Percentiles rank a stretch among this genome's conserved stretches.
Conservation (phyloP, 257 asterid species). For the Linderniella brevidens region DNA sequence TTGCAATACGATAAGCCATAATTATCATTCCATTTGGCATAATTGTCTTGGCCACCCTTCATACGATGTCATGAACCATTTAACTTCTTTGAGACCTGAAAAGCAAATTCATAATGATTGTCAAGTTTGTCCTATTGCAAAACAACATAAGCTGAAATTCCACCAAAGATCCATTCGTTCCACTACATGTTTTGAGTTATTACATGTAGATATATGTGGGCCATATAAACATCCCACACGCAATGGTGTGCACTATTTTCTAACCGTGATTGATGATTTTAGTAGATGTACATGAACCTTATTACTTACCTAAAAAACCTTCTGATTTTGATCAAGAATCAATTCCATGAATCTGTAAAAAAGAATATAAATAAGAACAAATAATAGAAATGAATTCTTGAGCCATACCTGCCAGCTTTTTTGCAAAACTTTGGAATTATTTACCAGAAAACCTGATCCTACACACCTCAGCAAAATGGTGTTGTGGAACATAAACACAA, state of each 20-base stretch:
- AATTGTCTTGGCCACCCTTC: too few relatives aligned
- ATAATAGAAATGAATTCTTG: neutral
- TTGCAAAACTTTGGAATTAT: neutral
- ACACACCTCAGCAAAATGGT: neutral
- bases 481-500: neutral
- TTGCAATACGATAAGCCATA: too few relatives aligned
- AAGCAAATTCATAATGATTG: too few relatives aligned
- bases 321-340: neutral
- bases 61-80: too few relatives aligned
- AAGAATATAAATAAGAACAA: neutral
- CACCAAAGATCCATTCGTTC: too few relatives aligned
- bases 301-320: neutral
- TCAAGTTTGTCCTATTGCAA: too few relatives aligned
- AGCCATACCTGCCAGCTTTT: neutral
- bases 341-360: neutral
- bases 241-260: neutral
- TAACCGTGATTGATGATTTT: constrained; percentile 5
- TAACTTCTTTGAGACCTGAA: too few relatives aligned
- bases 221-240: neutral
- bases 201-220: constrained; percentile 7
- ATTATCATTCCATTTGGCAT: too few relatives aligned
- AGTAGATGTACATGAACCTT: constrained; percentile 1
- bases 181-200: constrained; percentile 3
- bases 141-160: too few relatives aligned
- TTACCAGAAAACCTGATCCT: neutral